Evolutionary conservation across 2,329 filamentous ascomycete species (phyloP).

Genomic region (Fusarium sp.): DNA sequence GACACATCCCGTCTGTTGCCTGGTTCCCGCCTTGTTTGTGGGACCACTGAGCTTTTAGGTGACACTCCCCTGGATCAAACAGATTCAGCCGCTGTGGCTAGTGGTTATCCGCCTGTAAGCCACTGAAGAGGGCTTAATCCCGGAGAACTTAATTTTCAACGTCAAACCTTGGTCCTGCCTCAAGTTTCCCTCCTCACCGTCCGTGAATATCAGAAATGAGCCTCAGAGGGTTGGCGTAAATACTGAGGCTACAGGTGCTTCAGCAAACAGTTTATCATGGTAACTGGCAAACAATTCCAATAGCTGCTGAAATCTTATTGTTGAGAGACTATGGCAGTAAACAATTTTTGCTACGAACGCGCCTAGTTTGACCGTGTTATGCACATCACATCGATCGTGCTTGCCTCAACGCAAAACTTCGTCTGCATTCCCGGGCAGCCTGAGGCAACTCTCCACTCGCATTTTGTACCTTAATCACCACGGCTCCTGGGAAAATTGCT

Average conservation of each 20-base stretch:
- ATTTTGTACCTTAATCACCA: constrained; percentile 7
- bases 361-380: constrained; percentile 15
- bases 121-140: constrained; percentile 19
- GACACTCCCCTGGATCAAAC: constrained; percentile 3
- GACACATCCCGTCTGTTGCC: constrained; percentile 13
- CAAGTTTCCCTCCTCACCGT: constrained; percentile 12
- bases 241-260: neutral
- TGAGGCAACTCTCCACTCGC: constrained; percentile 21
- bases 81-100: constrained; percentile 43
- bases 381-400: constrained; percentile 26
- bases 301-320: neutral
- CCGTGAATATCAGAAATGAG: constrained; percentile 19
- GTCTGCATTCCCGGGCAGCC: constrained; percentile 1
- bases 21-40: neutral
- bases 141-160: constrained; percentile 23
- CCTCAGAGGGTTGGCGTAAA: neutral
- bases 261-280: neutral
- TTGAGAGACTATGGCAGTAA: constrained; percentile 20
- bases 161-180: neutral
- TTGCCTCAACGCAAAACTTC: constrained; percentile 15
- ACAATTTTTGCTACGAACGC: constrained; percentile 11
- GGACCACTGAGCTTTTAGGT: constrained; percentile 15
- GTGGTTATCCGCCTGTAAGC: constrained; percentile 26
- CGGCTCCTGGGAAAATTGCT: neutral
- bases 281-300: neutral